Percentiles rank a stretch among this genome's conserved stretches.
These are phyloP conservation scores for Jatropha curcas DNA, from an alignment of 345 rosid species.

Conservation along the genomic window DNA sequence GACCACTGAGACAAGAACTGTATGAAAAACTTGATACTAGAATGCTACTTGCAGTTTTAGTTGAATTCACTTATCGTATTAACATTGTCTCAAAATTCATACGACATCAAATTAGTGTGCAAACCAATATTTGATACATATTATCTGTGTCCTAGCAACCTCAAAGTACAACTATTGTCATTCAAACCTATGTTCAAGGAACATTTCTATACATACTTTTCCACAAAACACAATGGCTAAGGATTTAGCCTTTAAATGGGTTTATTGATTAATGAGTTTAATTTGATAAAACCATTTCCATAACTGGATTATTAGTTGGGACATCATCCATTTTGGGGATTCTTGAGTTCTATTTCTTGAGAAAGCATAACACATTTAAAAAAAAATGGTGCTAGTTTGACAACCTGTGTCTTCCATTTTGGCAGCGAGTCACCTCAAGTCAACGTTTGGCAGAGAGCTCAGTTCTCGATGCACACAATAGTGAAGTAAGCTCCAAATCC, in stretches of 20 bases:
- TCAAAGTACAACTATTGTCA: background rate
- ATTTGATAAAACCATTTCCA: background rate
- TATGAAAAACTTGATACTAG: background rate
- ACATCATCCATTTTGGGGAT: background rate
- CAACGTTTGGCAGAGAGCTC: conserved; percentile 89
- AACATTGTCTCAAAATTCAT: background rate
- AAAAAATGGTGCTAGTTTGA: conserved; percentile 18
- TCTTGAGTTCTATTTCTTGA: conserved; percentile 12
- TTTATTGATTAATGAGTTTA: background rate
- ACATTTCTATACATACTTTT: background rate
- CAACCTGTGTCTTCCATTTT: conserved; percentile 14
- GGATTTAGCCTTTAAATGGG: background rate
- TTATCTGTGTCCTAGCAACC: background rate
- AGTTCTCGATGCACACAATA: conserved; percentile 74
- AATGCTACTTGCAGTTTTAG: background rate
- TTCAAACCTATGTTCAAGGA: background rate
- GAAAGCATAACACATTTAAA: conserved; percentile 6
- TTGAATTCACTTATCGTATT: background rate
- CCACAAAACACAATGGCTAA: background rate
- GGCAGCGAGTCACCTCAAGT: conserved; percentile 91
- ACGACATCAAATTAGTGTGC: background rate
- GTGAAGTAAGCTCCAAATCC: conserved; percentile 48
- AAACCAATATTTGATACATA: background rate
- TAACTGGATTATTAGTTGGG: background rate
- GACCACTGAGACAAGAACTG: background rate